Conservation (phyloP, 2,329 filamentous ascomycete species). For the Fusarium longipes region DNA sequence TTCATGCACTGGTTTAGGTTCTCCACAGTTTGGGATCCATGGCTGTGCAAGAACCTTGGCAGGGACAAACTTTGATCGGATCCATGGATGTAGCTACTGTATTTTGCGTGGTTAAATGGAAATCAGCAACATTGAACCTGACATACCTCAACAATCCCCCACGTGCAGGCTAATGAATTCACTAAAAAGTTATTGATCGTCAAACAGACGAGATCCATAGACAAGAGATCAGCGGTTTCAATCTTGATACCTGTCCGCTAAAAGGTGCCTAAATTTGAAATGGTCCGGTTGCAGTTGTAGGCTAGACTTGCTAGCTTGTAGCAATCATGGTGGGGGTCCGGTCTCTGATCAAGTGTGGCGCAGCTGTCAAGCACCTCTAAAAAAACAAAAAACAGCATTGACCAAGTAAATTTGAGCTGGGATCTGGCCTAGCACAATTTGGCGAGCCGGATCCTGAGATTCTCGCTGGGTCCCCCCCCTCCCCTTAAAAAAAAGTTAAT, state of each 20-base stretch:
- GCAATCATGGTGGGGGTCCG: background rate
- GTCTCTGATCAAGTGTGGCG: background rate
- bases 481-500: slow-evolving; percentile 5
- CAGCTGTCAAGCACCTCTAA: background rate
- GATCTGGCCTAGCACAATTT: background rate
- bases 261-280: background rate
- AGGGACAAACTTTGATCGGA: background rate
- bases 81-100: no score
- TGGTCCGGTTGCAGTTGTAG: background rate
- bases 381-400: background rate
- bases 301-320: no score
- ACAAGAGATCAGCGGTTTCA: background rate
- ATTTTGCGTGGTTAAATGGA: background rate
- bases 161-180: background rate
- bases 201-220: background rate
- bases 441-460: background rate
- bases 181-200: background rate
- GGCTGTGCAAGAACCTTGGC: background rate
- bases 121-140: background rate
- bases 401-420: slow-evolving; percentile 1
- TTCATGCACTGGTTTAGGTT: background rate
- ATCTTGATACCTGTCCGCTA: background rate
- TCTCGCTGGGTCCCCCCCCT: background rate
- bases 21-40: background rate
- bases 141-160: background rate